Base-by-base conservation (phyloP, 805 yeast genomes). In the Zygosaccharomyces gambellarensis region DNA sequence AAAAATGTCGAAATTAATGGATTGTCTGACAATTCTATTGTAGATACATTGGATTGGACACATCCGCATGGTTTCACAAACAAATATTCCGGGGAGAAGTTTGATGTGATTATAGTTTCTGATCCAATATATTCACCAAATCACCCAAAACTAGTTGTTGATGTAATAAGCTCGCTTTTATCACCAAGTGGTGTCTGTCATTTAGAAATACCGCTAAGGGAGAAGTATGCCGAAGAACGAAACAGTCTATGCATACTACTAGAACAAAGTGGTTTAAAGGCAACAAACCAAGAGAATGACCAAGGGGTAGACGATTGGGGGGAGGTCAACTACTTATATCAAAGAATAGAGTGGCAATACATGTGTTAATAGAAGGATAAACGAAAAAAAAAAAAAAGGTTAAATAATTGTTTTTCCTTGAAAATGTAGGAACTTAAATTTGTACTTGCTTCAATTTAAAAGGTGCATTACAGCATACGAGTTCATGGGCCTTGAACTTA, bases 231-330 rank as follows among this genome's bases (percentile, higher is more conserved):
- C 43, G 68, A 70, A 4, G 92, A 87, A 48, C 70, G 98, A 54
- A 74, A 70, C 3, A 39, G 59, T 9, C 67, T 94, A 19, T 87
- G 90, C 85, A 48, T 49, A 0, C 62, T 85, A 9, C 58, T 92
- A 36, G 59, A 58, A 1, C 70, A 73, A 2, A 51, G 56, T 10
- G 49, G 60, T 1, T 42, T 58, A 1, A 62, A 62, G 0, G 46
- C 75, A 57, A 53, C 61, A 0, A 65, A 67, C 5, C 69, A 71
- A 38, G 75, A 69, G 9, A 59, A 65, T 3, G 89, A 86, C 51
- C 67, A 74, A 3, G 97, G 97, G 0, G 70, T 68, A 48, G 99
- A 92, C 62, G 97, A 90, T 63, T 90, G 89, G 72, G 97, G 97
- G 0, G 75, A 74, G 28, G 82, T 82, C 47, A 63, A 72, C 23